Percentiles rank a stretch among this genome's conserved stretches.
These are phyloP conservation scores for Chenopodium quinoa DNA, from an alignment of 148 eudicot genomes.

Conservation along the genomic window DNA sequence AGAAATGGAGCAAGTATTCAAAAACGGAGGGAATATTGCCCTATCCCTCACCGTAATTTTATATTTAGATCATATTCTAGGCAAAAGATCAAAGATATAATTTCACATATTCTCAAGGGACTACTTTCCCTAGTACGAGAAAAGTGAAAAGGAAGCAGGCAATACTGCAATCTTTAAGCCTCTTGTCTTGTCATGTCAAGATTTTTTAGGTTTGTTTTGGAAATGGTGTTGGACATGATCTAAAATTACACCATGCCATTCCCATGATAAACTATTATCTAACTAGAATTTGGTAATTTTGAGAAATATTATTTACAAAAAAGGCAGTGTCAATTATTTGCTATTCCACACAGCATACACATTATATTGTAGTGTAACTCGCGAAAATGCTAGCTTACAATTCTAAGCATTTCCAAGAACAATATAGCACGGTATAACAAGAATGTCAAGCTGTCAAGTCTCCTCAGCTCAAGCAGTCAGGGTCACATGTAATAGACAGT, in stretches of 20 bases:
- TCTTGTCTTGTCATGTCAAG: background rate
- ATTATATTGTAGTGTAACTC: too few species aligned
- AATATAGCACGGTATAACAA: background rate
- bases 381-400: background rate
- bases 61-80: background rate
- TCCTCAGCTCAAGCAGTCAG: background rate
- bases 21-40: background rate
- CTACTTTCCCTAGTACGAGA: background rate
- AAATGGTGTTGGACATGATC: too few species aligned
- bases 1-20: too few species aligned
- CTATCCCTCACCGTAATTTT: background rate
- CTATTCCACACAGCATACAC: background rate
- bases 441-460: conserved; percentile 1
- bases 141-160: background rate
- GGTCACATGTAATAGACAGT: background rate
- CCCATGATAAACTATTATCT: too few species aligned
- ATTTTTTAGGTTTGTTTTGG: too few species aligned
- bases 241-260: too few species aligned
- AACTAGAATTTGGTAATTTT: too few species aligned
- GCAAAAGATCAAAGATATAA: background rate
- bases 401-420: background rate
- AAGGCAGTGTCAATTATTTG: background rate
- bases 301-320: background rate
- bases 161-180: background rate
- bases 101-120: background rate